phyloP scores from a whole-genome alignment of 306 rosid species.

The Hippophae gyantsensis region DNA sequence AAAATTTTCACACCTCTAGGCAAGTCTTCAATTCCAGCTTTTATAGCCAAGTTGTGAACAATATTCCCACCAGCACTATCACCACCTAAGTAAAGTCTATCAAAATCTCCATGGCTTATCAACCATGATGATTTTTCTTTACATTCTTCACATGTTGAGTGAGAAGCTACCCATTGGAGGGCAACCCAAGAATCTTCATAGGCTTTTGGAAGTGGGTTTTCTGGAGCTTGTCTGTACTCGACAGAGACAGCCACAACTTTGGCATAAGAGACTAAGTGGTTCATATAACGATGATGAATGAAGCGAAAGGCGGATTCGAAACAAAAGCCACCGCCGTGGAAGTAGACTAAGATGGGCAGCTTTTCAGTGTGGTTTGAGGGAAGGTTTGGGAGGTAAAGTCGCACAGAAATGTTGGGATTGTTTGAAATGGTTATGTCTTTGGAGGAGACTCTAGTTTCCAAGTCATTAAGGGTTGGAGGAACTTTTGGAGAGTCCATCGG shows the following conservation, averaged over 20 bases:
- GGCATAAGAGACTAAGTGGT: slow-evolving; percentile 31
- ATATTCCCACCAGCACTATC: slow-evolving; percentile 35
- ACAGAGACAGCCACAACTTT: slow-evolving; percentile 39
- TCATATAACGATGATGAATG: slow-evolving; percentile 37
- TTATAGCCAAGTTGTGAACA: slow-evolving; percentile 30
- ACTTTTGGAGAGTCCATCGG: slow-evolving; percentile 18
- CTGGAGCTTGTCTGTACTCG: slow-evolving; percentile 46
- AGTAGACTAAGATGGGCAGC: slow-evolving; percentile 38
- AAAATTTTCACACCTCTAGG: slow-evolving; percentile 21
- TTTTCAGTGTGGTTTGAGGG: slow-evolving; percentile 1
- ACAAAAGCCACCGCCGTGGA: slow-evolving; percentile 44
- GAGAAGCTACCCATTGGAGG: slow-evolving; percentile 33
- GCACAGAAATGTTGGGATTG: slow-evolving; percentile 30
- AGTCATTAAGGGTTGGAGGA: slow-evolving; percentile 25
- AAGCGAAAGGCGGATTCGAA: slow-evolving; percentile 35
- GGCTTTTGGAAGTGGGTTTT: slow-evolving; percentile 32
- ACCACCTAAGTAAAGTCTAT: slow-evolving; percentile 24
- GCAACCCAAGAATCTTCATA: slow-evolving; percentile 44
- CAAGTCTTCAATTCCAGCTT: slow-evolving; percentile 31
- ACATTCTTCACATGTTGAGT: not conserved
- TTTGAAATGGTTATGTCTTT: slow-evolving; percentile 35
- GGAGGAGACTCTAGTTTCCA: slow-evolving; percentile 33
- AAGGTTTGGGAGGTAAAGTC: slow-evolving; percentile 35
- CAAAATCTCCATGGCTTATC: slow-evolving; percentile 21
- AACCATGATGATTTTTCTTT: slow-evolving; percentile 31